Evolutionary conservation across 352 stramenopile genomes (phyloP), one percentile per base, ranked within the genome.

Genomic region (Globisporangium emineosum): DNA sequence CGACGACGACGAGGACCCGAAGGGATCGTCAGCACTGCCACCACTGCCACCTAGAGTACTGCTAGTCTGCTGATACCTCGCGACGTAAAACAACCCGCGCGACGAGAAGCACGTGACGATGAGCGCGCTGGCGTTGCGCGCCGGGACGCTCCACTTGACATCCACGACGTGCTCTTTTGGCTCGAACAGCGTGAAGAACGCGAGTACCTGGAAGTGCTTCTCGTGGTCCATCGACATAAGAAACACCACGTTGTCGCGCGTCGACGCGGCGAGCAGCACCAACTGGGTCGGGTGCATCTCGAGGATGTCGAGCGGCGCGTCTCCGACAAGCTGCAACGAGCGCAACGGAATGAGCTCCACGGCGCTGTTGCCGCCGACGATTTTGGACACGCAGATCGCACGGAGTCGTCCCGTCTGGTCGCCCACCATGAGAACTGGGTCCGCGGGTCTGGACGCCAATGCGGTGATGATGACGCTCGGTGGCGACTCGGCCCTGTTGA

Each of bases 201-300:
- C 83, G n/a, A 87, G 53, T 0, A 88, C 75, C 0, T 63, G 68
- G 43, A 94, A 94, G n/a, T 76, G 72, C 35, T 79, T 81, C 51
- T 92, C 82, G 53, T 89, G 81, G 15, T 92, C 85, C 57, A 90
- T 69, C 8, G 81, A 90, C 2, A 92, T 6, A 7, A 92, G 47
- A 45, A 90, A 89, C 3, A 91, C 69, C 0, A 56, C 53, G 13
- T 67, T 54, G 47, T 70, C 72, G 0, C 68, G 57, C 0, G 85
- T 92, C 1, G 85, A 94, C 5, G 79, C 71, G 1, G 75, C 79
- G 43, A 92, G 62, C 5, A 76, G 57, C 19, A 90, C 75, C 0
- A 81, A 59, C 10, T 90, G 80, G 10, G 73, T 83, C 37, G 80
- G 71, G 50, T 94, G 85, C 19, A 90, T 67, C 23, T 77, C 71